Evolutionary conservation across 2,329 filamentous ascomycete genomes (phyloP), one percentile per base, ranked within the genome.

Genomic region (Fusarium aywerte): DNA sequence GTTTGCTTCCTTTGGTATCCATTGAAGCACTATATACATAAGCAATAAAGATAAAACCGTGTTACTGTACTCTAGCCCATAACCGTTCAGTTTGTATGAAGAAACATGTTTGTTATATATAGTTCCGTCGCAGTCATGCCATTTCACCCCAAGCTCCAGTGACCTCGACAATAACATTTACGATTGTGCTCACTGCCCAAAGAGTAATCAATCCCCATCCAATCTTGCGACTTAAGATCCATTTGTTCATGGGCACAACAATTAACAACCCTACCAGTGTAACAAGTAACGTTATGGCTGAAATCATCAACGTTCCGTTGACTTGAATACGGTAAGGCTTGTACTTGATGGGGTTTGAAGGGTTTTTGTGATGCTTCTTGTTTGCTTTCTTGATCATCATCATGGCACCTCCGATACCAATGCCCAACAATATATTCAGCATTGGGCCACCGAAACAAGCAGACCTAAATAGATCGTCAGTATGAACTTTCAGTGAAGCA

Each of bases 401-500:
- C 76, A 94, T 96, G 36, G 92, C 86, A 16, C 96, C 96, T 25
- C 91, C 92, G 5, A 98, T 83, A n/a, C 96, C 96, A 51, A 99
- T 94, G 1, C 96, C 96, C 5, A 99, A 86, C 0, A 99, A 82
- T 65, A 99, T 99, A 73, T 99, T 99, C 38, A 99, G 86, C 93
- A 99, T 95, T 0, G 96, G 96, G 0, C 96, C 96, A n/a, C 96
- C 96, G 76, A 99, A 97, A 76, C 96, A 99, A 6, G 96, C 96
- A 32, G 92, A 94, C 38, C 85, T 88, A 60, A 25, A 32, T 18
- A 15, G 3, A 36, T 23, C 8, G 48, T 71, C 27, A 72, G 69
- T 29, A 27, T 15, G 11, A 25, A n/a, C 10, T 36, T 18, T 13
- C 15, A 27, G 13, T 50, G 3, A 11, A 29, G n/a, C n/a, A 18